phyloP scores from a whole-genome alignment of 208 protist genomes.

The Trypanosoma theileri region DNA sequence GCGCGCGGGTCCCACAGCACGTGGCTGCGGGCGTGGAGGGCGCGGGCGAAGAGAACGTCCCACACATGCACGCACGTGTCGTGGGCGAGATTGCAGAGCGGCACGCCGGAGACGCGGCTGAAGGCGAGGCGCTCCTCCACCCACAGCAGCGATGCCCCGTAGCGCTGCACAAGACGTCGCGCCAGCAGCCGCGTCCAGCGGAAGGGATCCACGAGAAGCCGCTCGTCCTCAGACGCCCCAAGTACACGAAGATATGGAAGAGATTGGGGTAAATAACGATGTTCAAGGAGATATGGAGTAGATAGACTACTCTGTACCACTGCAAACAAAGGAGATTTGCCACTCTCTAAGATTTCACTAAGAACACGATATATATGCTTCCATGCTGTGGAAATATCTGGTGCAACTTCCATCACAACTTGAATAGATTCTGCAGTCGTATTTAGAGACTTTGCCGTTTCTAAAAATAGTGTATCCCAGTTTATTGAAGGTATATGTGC shows the following conservation, averaged over 20 bases:
- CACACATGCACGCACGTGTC: slow-evolving; percentile 86
- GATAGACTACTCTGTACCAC: slow-evolving; percentile 72
- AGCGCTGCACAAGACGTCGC: slow-evolving; percentile 74
- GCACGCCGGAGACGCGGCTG: slow-evolving; percentile 76
- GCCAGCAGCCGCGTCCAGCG: slow-evolving; percentile 72
- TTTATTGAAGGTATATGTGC: slow-evolving; percentile 63
- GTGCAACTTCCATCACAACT: slow-evolving; percentile 41
- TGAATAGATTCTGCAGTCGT: slow-evolving; percentile 25
- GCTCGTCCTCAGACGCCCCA: slow-evolving; percentile 81
- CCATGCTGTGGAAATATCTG: slow-evolving; percentile 68
- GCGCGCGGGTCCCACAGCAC: slow-evolving; percentile 83
- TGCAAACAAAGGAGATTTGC: slow-evolving; percentile 52
- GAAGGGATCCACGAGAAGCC: slow-evolving; percentile 83
- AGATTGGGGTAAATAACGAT: slow-evolving; percentile 47
- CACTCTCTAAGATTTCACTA: slow-evolving; percentile 42
- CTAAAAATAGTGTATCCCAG: slow-evolving; percentile 59
- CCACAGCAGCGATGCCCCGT: slow-evolving; percentile 78
- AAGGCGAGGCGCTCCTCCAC: slow-evolving; percentile 82
- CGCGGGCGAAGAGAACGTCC: slow-evolving; percentile 80
- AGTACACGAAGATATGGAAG: slow-evolving; percentile 79
- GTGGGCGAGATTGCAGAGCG: slow-evolving; percentile 83
- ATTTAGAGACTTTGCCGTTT: slow-evolving; percentile 53
- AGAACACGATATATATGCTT: slow-evolving; percentile 51
- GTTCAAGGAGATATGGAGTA: slow-evolving; percentile 64
- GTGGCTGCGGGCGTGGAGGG: slow-evolving; percentile 70